Evolutionary conservation across 139 green algal species (phyloP).

Genomic region (Nannochloris sp.): DNA sequence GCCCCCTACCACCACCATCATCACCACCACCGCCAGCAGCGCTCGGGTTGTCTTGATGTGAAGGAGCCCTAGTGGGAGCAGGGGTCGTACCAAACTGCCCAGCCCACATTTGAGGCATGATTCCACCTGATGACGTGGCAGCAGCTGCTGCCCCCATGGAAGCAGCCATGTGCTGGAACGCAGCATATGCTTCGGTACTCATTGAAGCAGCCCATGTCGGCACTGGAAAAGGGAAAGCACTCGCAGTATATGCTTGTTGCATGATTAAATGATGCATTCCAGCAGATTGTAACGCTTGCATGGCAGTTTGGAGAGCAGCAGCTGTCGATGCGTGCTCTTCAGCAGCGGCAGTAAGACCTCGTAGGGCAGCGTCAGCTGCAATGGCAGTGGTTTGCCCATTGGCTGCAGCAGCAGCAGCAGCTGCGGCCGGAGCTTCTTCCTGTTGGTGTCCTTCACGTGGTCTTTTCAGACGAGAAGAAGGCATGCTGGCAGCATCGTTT

Average conservation of each 20-base stretch:
- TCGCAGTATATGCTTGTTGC: constrained; percentile 8
- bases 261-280: constrained; percentile 24
- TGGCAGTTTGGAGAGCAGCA: constrained; percentile 19
- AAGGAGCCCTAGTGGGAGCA: no score
- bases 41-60: no score
- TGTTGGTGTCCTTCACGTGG: background rate
- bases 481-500: no score
- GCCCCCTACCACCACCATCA: no score
- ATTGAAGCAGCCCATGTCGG: background rate
- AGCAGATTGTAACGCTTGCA: constrained; percentile 17
- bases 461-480: background rate
- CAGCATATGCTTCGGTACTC: background rate
- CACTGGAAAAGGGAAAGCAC: background rate
- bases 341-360: no score
- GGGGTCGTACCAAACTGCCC: no score
- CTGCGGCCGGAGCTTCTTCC: no score
- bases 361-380: background rate
- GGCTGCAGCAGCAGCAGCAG: background rate
- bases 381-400: background rate
- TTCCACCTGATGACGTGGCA: background rate
- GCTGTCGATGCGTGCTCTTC: no score
- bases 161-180: background rate
- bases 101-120: background rate
- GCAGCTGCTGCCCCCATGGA: background rate
- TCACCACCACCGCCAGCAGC: no score